phyloP scores from a whole-genome alignment of 352 stramenopile species.

The Phytophthora meadii region DNA sequence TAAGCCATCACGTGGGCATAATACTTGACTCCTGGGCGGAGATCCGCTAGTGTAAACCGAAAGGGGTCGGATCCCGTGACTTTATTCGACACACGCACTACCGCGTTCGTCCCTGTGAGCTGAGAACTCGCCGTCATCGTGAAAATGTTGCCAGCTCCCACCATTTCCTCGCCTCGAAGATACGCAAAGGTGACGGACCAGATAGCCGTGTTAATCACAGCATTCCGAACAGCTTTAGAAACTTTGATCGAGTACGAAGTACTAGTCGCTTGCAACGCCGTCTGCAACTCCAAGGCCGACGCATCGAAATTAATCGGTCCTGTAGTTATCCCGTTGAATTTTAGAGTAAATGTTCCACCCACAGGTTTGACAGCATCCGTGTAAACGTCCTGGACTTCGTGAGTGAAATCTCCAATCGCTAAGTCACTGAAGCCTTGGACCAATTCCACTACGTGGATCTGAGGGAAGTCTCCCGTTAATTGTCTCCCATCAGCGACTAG shows the following conservation, averaged over 20 bases:
- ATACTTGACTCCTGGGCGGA: conserved; percentile 65
- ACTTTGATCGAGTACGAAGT: conserved; percentile 90
- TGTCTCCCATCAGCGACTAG: conserved; percentile 84
- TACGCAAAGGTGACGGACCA: conserved; percentile 97
- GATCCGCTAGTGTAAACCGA: conserved; percentile 57
- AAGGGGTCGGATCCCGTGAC: conserved; percentile 94
- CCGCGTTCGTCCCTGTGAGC: conserved; percentile 69
- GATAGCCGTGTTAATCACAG: conserved; percentile 62
- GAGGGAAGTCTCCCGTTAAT: conserved; percentile 90
- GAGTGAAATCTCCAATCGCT: conserved; percentile 92
- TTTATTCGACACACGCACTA: conserved; percentile 79
- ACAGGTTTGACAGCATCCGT: conserved; percentile 42
- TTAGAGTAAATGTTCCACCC: conserved; percentile 87
- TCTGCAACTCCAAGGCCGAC: conserved; percentile 88
- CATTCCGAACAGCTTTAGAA: conserved; percentile 46
- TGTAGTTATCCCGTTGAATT: conserved; percentile 91
- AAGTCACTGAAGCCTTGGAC: conserved; percentile 49
- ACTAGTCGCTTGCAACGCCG: conserved; percentile 69
- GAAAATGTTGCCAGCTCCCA: conserved; percentile 92
- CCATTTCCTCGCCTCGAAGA: conserved; percentile 89
- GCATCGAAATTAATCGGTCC: conserved; percentile 73
- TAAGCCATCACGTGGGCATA: conserved; percentile 88
- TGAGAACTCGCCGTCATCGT: conserved; percentile 65
- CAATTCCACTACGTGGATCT: conserved; percentile 79
- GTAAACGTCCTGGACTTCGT: conserved; percentile 67